Base-by-base conservation (phyloP, 2,329 filamentous ascomycete species). In the Elsinoe batatas region DNA sequence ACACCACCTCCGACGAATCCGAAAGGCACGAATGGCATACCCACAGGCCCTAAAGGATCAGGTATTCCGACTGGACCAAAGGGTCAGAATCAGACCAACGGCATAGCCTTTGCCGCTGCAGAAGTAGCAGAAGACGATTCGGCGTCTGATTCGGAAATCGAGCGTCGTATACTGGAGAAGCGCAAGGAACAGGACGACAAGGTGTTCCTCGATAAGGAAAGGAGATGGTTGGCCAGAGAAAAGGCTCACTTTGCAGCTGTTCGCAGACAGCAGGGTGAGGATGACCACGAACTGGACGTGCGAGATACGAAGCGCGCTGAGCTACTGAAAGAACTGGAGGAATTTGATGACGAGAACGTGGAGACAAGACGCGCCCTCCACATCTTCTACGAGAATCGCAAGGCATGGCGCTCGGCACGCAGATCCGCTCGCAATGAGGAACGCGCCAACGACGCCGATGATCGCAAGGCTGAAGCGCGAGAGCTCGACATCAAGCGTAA, bases 311-410 rank as follows among this genome's bases (percentile, higher is more conserved):
- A 81, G 53, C 81, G 79, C 58, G 81, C 84, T 30, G 81, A 83
- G 49, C 83, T 86, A 71, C 80, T 85, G 6, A 82, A 87, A 63
- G 80, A 85, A 56, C 77, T 95, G 15, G 78, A 78, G 44, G 82
- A 85, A n/a, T 97, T 90, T 81, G 85, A 97, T 63, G 93, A 98
- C 63, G 90, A 95, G 62, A 74, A 79, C n/a, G 91, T 97, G 71
- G 79, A 81, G 5, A 77, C 76, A 15, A 79, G 84, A 20, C 90
- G 88, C 69, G 73, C 75, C 2, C 82, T 88, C 57, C 79, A 87
- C 26, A 95, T 95, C 73, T 98, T 96, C 74, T 97, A 96, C 71
- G 79, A 84, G 49, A 91, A 98, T 64, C 87, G 85, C 50, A 85
- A 84, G 38, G 79, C 82, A 18, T 98, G 91, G 90, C 83, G 86